phyloP scores from a whole-genome alignment of 2,329 filamentous ascomycete species.

The Karstenula rhodostoma region DNA sequence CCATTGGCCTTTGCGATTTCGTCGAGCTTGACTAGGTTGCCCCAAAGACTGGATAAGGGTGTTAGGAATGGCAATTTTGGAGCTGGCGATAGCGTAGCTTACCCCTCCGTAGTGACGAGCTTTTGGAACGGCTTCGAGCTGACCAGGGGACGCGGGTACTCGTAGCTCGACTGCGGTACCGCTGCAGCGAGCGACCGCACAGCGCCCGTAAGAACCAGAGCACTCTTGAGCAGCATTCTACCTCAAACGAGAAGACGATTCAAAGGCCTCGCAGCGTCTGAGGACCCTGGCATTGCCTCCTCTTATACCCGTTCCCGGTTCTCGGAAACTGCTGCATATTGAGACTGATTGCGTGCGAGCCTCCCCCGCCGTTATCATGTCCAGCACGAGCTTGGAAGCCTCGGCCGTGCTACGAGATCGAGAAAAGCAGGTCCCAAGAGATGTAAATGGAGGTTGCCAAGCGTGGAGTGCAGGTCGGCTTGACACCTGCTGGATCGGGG shows the following conservation, averaged over 20 bases:
- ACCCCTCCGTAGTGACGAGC: constrained; percentile 51
- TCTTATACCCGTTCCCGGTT: constrained; percentile 18
- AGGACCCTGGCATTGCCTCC: constrained; percentile 1
- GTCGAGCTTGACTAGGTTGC: constrained; percentile 63
- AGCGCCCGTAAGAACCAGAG: constrained; percentile 34
- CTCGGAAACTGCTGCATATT: constrained; percentile 14
- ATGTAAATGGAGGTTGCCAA: constrained; percentile 36
- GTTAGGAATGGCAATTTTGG: background rate
- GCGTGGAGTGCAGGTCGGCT: constrained; percentile 21
- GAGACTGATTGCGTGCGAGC: constrained; percentile 23
- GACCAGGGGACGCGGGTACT: constrained; percentile 33
- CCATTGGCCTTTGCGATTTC: constrained; percentile 64
- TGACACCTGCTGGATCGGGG: constrained; percentile 41
- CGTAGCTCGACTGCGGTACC: constrained; percentile 31
- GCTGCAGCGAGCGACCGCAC: constrained; percentile 35
- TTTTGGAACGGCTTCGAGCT: constrained; percentile 53
- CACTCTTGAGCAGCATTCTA: constrained; percentile 40
- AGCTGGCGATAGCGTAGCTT: constrained; percentile 12
- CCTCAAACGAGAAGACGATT: background rate
- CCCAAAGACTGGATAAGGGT: constrained; percentile 56
- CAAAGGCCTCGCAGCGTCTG: background rate
- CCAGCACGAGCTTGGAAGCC: constrained; percentile 26
- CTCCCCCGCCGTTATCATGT: constrained; percentile 16
- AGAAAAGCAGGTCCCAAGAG: constrained; percentile 45
- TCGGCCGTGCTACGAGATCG: constrained; percentile 30